Evolutionary conservation across 1,139 yeast genomes (phyloP), one percentile per base, ranked within the genome.

Genomic region (Hemisphaericaspora subhashii): DNA sequence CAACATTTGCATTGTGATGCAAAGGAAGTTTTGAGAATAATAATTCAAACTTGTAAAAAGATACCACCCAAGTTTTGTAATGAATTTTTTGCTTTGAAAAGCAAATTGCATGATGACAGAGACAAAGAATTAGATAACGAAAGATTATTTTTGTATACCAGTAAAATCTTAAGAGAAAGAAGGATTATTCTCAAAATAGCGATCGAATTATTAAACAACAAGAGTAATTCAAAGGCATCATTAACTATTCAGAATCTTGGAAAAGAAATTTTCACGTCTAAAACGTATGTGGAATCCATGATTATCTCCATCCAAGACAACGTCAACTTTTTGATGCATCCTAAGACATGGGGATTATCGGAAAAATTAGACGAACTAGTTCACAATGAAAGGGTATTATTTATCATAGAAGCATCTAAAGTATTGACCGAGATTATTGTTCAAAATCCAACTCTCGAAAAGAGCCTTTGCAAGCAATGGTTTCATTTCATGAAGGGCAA

Each of bases 381-480:
- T 10, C 53, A 53, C 33, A 55, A 59, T 32, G 80, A 79, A 50
- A 48, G 54, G 2, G 45, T 66, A 12, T 52, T 72, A 39, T 54
- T 70, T 35, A 47, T 74, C 17, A 57, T 65, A 35, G 74, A 72
- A 37, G 50, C 69, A 24, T 53, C 74, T 37, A 78, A 77, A 43
- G 63, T 79, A 1, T 53, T 80, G 27, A 60, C 70, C 14, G 74
- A 72, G 52, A 43, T 72, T 44, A 43, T 67, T 44, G 40, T 68
- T 50, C 60, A 60, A 33, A 55, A 66, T 50, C 55, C 71, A 41
- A 52, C 63, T 38, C 50, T 68, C 47, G 41, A 64, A 38, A 45
- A 55, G 44, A 27, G 55, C 43, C 44, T 53, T 1, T 72, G 79
- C 1, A 41, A 56, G 2, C 53, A 62, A 9, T 87, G 95, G 95